Conservation (phyloP, 2,329 filamentous ascomycete genomes). For the Arthrobotrys entomopaga region DNA sequence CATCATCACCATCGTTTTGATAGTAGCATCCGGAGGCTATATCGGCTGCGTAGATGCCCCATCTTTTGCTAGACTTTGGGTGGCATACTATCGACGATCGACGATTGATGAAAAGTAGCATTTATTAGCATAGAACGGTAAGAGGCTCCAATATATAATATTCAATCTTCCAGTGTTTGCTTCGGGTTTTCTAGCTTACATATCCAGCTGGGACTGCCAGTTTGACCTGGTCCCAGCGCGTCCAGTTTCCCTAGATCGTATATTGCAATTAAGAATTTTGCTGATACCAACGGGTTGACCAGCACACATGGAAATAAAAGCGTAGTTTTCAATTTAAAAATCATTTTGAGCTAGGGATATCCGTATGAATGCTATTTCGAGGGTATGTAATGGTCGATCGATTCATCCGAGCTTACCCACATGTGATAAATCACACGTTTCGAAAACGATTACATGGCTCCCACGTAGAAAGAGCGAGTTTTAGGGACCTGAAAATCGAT, state of each 20-base stretch:
- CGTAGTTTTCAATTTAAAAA: background rate
- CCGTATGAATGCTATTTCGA: background rate
- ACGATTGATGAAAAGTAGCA: too few relatives aligned
- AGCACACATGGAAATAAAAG: background rate
- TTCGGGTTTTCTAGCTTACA: conserved; percentile 7
- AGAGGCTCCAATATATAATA: too few relatives aligned
- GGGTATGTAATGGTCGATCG: background rate
- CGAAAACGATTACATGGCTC: too few relatives aligned
- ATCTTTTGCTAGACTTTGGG: conserved; percentile 15
- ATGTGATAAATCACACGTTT: too few relatives aligned
- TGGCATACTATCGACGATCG: conserved; percentile 36
- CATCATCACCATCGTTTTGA: conserved; percentile 3
- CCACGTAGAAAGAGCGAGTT: too few relatives aligned
- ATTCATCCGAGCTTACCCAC: too few relatives aligned
- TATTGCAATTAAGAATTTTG: conserved; percentile 8
- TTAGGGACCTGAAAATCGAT: too few relatives aligned
- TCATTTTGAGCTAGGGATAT: background rate
- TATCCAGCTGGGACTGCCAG: conserved; percentile 4
- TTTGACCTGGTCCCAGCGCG: background rate
- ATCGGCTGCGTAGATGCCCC: conserved; percentile 35
- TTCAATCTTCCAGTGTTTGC: background rate
- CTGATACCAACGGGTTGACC: background rate
- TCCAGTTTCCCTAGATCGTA: conserved; percentile 15
- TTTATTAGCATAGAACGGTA: too few relatives aligned
- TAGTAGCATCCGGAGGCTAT: conserved; percentile 12